Conservation (phyloP, 129 eudicot genomes). For the Silybum marianum region DNA sequence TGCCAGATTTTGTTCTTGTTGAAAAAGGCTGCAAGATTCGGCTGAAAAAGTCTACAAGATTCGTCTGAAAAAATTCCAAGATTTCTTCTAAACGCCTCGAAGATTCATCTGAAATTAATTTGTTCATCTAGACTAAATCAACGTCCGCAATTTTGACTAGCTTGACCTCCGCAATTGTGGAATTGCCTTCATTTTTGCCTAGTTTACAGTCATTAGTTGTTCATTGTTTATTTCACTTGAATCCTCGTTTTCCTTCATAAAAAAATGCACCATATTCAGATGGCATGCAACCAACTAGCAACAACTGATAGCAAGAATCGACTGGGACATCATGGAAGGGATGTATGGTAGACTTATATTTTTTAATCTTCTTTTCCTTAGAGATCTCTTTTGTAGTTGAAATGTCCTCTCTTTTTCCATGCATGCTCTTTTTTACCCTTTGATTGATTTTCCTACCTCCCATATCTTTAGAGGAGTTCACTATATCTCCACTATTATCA, state of each 20-base stretch:
- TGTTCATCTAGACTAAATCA: too few species aligned
- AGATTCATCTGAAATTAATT: too few species aligned
- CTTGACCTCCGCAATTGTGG: too few species aligned
- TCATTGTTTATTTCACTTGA: too few species aligned
- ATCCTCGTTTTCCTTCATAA: not conserved
- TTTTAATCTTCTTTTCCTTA: not conserved
- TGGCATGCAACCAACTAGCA: not conserved
- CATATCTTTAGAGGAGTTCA: not conserved
- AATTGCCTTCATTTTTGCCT: too few species aligned
- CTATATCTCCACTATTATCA: constrained; percentile 17
- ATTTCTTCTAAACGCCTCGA: too few species aligned
- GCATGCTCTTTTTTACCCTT: constrained; percentile 11
- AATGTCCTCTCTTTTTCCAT: not conserved
- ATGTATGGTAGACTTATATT: not conserved
- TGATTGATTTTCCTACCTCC: not conserved
- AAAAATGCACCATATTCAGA: constrained; percentile 7
- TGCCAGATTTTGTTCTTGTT: too few species aligned
- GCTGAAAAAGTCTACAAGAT: too few species aligned
- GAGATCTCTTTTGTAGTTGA: constrained; percentile 13
- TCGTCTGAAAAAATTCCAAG: too few species aligned
- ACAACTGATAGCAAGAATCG: constrained; percentile 18
- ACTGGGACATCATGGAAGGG: not conserved
- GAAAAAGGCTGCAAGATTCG: too few species aligned
- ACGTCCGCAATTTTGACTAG: too few species aligned
- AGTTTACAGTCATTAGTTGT: too few species aligned